These are phyloP conservation scores for Tolypocladium album DNA, from an alignment of 2,329 filamentous ascomycete species.

Conservation along the genomic window DNA sequence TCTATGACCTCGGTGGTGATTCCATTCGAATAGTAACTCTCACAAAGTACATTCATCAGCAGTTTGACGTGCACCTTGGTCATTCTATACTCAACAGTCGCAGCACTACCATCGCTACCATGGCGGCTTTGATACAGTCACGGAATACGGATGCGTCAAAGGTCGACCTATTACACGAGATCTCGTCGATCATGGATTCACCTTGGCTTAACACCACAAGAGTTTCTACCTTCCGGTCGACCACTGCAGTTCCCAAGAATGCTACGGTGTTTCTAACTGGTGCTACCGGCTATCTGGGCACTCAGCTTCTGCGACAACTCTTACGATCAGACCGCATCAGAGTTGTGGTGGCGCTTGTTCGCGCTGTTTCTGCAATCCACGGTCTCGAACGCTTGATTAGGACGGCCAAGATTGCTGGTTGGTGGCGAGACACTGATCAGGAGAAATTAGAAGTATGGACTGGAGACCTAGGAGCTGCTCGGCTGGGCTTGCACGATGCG, in stretches of 20 bases:
- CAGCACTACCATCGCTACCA: not conserved
- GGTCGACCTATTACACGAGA: not conserved
- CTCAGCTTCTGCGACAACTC: not conserved
- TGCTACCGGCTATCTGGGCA: not conserved
- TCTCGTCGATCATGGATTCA: not conserved
- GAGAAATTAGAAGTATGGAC: not conserved
- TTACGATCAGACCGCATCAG: not conserved
- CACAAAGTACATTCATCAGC: not conserved
- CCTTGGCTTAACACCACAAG: not conserved
- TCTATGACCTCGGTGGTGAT: not conserved
- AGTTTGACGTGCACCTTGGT: not conserved
- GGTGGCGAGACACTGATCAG: not conserved
- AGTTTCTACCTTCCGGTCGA: not conserved
- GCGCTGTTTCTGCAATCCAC: not conserved
- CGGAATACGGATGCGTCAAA: not conserved
- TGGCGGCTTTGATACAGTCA: not conserved
- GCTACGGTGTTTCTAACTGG: not conserved
- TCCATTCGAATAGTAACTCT: not conserved
- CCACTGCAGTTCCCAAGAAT: not conserved
- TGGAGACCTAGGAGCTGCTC: not conserved
- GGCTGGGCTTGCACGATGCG: not conserved
- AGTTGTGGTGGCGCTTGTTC: not conserved
- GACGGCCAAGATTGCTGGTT: not conserved
- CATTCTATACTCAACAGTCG: not conserved
- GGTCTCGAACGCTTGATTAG: not conserved